Conservation (phyloP, 345 rosid species). For the Eucalyptus pauciflora region DNA sequence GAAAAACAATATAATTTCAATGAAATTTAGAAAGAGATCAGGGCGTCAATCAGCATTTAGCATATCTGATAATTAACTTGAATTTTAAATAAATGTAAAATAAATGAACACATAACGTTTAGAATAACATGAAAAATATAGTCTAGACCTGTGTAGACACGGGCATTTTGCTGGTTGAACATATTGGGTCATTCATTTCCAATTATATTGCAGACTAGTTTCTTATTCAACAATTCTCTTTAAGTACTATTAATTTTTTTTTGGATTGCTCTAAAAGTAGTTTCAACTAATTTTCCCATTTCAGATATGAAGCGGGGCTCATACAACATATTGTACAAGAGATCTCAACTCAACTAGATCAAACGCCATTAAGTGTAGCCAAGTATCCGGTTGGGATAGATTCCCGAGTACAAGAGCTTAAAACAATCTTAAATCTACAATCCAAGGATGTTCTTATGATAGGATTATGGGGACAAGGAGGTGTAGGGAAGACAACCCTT, state of each 20-base stretch:
- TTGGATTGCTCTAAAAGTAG: background rate
- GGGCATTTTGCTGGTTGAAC: background rate
- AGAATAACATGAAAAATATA: background rate
- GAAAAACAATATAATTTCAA: background rate
- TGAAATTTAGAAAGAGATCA: background rate
- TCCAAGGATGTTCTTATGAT: background rate
- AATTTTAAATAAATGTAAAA: background rate
- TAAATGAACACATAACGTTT: background rate
- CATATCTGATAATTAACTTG: background rate
- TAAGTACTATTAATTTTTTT: background rate
- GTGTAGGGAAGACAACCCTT: background rate
- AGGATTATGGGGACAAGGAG: background rate
- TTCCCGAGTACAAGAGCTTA: background rate
- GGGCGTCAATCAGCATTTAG: background rate
- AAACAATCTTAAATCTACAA: background rate
- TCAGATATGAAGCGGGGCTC: background rate
- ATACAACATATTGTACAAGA: background rate
- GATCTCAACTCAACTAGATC: background rate
- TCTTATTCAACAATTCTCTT: background rate
- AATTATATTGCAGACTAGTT: fast-evolving
- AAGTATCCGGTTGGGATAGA: background rate
- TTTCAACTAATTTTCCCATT: background rate
- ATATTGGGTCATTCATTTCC: background rate
- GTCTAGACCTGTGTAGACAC: background rate
- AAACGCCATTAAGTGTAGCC: background rate